Base-by-base conservation (phyloP, 257 asterid species). In the Striga asiatica region DNA sequence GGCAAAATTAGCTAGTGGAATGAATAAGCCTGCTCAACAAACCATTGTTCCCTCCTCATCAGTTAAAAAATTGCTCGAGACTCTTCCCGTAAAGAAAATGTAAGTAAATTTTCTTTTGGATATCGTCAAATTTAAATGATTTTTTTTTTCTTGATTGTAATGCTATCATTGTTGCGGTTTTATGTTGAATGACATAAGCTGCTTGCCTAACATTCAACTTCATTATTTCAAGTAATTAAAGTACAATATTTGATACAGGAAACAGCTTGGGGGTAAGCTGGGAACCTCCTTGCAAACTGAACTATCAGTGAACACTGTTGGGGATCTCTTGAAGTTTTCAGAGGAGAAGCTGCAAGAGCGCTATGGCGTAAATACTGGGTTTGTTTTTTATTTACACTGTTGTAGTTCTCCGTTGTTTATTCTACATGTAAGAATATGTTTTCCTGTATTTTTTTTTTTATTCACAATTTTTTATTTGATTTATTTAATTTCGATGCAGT, bases 1-100 rank as follows among this genome's bases (percentile, higher is more conserved):
- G 71, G 98, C 98, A 46, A 91, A 91, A 69, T 74, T 91, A 64
- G 85, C 86, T 8, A 87, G 98, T 80, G 98, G 98, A 37, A 81
- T 91, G 98, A 78, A 91, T 59, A 91, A 91, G 74, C 98, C 98
- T 65, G 95, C 95, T 65, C 96, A 87, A 68, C 98, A 91, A 69
- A 91, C 98, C 29, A 63, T 91, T 61, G 98, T 91, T 67, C 96
- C 92, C 23, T 69, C 34, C 53, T 87, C 89, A 64, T 78, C 92
- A 41, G 83, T 87, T 48, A 66, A 59, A 71, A 60, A 75, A 55
- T 67, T 91, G 76, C 98, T 91, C 56, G 82, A 64, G 65, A 60
- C 83, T 65, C 72, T 87, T 61, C 96, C 96, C 8, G 70, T 91
- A 68, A 84, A 83, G 73, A 91, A 91, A 75, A 87, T 87, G 96